phyloP scores from a whole-genome alignment of 169 alveolate genomes.

The Eimeria praecox region DNA sequence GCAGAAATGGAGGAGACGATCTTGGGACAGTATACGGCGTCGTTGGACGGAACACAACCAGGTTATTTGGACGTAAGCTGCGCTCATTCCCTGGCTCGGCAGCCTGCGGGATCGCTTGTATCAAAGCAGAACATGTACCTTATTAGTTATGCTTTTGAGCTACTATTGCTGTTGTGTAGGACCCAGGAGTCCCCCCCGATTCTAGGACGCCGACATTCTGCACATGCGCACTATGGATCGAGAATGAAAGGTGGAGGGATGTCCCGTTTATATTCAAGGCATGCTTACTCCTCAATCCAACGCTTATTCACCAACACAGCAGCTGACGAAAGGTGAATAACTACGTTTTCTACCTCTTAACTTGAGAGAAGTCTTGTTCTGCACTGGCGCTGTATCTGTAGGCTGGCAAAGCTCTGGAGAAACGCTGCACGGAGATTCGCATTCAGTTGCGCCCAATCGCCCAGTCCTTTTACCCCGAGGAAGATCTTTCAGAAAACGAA shows the following conservation, averaged over 20 bases:
- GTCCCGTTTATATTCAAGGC: slow-evolving; percentile 87
- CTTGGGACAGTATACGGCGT: slow-evolving; percentile 86
- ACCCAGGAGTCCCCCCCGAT: slow-evolving; percentile 84
- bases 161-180: slow-evolving; percentile 73
- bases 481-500: slow-evolving; percentile 84
- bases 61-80: slow-evolving; percentile 79
- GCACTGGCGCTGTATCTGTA: neutral
- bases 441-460: slow-evolving; percentile 85
- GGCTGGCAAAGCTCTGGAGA: slow-evolving; percentile 87
- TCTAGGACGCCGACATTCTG: slow-evolving; percentile 87
- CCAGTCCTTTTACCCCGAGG: slow-evolving; percentile 84
- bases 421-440: slow-evolving; percentile 85
- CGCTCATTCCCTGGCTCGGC: neutral
- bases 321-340: neutral
- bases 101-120: neutral
- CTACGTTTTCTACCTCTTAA: neutral
- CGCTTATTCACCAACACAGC: neutral
- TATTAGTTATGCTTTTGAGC: neutral
- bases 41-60: slow-evolving; percentile 79
- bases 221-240: slow-evolving; percentile 85
- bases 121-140: no score
- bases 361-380: neutral
- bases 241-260: slow-evolving; percentile 86
- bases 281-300: neutral
- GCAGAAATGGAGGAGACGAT: slow-evolving; percentile 84